A percentile compares a stretch with the other conserved stretches of the same genome.
Conservation (phyloP, 2,329 filamentous ascomycete genomes). For the Sclerotinia minor region DNA sequence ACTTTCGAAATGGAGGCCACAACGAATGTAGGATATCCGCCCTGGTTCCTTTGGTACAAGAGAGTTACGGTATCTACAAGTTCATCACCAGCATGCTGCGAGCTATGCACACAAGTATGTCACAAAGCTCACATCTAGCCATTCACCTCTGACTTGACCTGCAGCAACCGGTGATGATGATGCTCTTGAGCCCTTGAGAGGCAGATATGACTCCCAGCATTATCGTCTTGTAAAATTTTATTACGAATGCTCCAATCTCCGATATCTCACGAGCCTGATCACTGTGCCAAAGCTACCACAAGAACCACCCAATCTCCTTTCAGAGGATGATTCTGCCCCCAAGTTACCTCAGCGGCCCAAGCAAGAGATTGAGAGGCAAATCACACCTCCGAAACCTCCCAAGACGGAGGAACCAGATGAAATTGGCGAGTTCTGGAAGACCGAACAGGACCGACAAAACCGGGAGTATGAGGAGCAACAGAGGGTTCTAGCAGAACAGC, state of each 20-base stretch:
- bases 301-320: conserved; percentile 85
- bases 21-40: conserved; percentile 97
- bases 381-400: conserved; percentile 67
- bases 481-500: conserved; percentile 80
- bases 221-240: conserved; percentile 97
- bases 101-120: conserved; percentile 91
- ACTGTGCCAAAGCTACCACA: conserved; percentile 94
- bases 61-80: conserved; percentile 99
- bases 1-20: conserved; percentile 87
- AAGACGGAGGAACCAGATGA: conserved; percentile 83
- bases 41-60: conserved; percentile 87
- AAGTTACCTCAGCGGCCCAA: conserved; percentile 79
- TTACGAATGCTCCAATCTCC: conserved; percentile 96
- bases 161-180: conserved; percentile 88
- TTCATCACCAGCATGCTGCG: conserved; percentile 99
- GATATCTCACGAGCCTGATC: conserved; percentile 94
- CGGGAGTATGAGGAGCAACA: conserved; percentile 95
- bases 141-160: conserved; percentile 25
- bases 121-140: background rate
- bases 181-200: conserved; percentile 81
- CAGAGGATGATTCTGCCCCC: conserved; percentile 81
- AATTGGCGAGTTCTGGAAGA: conserved; percentile 98
- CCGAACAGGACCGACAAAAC: conserved; percentile 85
- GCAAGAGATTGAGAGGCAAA: conserved; percentile 67
- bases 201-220: conserved; percentile 92